These are phyloP conservation scores for Glycine latifolia DNA, from an alignment of 306 rosid genomes.

Conservation along the genomic window DNA sequence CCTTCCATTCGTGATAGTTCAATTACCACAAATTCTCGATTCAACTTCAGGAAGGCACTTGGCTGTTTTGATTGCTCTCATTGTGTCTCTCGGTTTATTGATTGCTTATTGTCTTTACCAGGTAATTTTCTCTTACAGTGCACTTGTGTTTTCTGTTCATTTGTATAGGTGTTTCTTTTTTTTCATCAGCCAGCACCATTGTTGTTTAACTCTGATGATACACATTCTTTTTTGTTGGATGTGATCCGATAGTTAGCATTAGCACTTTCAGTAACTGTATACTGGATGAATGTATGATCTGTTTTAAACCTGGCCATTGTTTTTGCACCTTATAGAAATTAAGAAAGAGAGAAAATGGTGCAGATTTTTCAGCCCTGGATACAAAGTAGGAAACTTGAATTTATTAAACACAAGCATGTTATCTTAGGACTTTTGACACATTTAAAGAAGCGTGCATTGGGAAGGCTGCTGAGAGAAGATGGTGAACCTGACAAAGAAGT, in stretches of 20 bases:
- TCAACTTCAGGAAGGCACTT: constrained; percentile 78
- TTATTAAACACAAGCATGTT: constrained; percentile 76
- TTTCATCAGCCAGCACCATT: not conserved
- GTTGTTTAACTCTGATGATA: constrained; percentile 15
- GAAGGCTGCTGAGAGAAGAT: constrained; percentile 65
- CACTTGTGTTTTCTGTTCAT: not conserved
- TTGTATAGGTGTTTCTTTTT: not conserved
- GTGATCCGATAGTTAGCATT: not conserved
- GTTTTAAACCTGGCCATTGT: constrained; percentile 18
- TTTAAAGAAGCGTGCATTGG: constrained; percentile 67
- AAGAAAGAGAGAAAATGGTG: constrained; percentile 37
- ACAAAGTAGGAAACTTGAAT: constrained; percentile 74
- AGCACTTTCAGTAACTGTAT: constrained; percentile 25
- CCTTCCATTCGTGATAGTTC: constrained; percentile 86
- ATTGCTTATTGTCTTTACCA: constrained; percentile 80
- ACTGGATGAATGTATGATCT: constrained; percentile 13
- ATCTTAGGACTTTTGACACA: constrained; percentile 73
- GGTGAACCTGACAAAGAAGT: constrained; percentile 70
- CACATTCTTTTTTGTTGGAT: constrained; percentile 8
- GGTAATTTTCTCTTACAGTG: constrained; percentile 53
- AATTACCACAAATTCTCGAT: constrained; percentile 78
- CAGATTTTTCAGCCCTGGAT: constrained; percentile 97
- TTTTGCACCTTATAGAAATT: constrained; percentile 23
- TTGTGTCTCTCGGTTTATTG: constrained; percentile 63
- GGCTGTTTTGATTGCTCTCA: constrained; percentile 81